Percentiles rank a stretch among this genome's conserved stretches.
Conservation (phyloP, 768 basidiomycete species). For the Heimioporus sp. region DNA sequence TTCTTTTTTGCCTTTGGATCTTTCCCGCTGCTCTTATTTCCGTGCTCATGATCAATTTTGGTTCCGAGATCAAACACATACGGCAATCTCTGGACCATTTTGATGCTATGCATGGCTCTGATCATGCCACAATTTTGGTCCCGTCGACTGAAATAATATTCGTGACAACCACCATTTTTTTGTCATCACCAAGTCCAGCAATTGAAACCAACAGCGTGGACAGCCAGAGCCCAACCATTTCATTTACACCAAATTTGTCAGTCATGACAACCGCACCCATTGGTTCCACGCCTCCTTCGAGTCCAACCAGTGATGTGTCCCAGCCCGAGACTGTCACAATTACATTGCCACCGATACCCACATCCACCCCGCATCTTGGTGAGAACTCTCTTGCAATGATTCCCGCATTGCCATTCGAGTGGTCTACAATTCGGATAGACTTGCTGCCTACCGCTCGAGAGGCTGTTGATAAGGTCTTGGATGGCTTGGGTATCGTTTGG, state of each 20-base stretch:
- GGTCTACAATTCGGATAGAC: constrained; percentile 27
- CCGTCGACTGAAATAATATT: constrained; percentile 25
- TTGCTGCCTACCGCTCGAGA: constrained; percentile 22
- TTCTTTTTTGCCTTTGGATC: constrained; percentile 15
- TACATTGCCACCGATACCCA: constrained; percentile 10
- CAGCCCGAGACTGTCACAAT: constrained; percentile 10
- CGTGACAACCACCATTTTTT: constrained; percentile 28
- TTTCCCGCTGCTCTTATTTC: constrained; percentile 15
- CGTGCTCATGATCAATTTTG: constrained; percentile 24
- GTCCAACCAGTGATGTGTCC: constrained; percentile 10
- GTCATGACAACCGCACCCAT: constrained; percentile 7
- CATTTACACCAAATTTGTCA: constrained; percentile 6
- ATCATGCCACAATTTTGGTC: constrained; percentile 2
- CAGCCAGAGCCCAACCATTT: constrained; percentile 3
- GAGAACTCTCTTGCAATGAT: constrained; percentile 22
- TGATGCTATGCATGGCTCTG: constrained; percentile 3
- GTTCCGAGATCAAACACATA: constrained; percentile 25
- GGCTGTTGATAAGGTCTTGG: constrained; percentile 26
- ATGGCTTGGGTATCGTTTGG: constrained; percentile 28
- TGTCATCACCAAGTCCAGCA: constrained; percentile 6
- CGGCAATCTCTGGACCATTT: constrained; percentile 24
- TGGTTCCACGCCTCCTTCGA: constrained; percentile 1
- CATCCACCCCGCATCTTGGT: constrained; percentile 3
- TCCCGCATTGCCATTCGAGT: constrained; percentile 24
- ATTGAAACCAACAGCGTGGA: neutral